Evolutionary conservation across 2,329 filamentous ascomycete genomes (phyloP).

Genomic region (Hypoxylon sp.): DNA sequence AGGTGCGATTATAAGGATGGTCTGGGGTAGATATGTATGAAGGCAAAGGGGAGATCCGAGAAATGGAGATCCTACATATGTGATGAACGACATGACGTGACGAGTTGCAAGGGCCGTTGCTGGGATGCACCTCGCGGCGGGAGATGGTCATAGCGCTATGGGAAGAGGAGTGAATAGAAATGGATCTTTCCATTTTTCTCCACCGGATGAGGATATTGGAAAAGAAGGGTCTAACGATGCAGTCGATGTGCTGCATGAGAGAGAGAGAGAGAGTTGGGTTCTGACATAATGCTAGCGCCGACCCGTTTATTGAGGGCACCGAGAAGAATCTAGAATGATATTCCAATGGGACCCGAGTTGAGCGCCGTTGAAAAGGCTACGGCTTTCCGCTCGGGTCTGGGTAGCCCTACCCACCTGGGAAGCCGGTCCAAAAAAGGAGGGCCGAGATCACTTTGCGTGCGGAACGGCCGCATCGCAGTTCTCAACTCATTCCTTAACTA

Average conservation of each 20-base stretch:
- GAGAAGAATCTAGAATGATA: constrained; percentile 16
- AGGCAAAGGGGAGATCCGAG: constrained; percentile 9
- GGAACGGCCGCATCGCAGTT: constrained; percentile 11
- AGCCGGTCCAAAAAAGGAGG: constrained; percentile 8
- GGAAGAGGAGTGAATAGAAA: constrained; percentile 12
- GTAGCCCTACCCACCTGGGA: constrained; percentile 7
- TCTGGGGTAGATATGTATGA: constrained; percentile 9
- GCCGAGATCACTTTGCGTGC: constrained; percentile 10
- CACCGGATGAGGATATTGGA: constrained; percentile 21
- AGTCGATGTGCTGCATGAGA: constrained; percentile 19
- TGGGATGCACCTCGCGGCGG: constrained; percentile 17
- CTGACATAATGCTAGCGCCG: constrained; percentile 19
- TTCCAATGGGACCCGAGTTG: constrained; percentile 16
- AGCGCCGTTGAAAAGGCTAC: constrained; percentile 3
- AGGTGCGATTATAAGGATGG: constrained; percentile 6
- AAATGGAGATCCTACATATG: constrained; percentile 26
- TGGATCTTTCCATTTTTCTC: constrained; percentile 22
- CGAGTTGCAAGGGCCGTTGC: constrained; percentile 16
- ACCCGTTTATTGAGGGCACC: constrained; percentile 25
- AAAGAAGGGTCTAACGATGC: too few species aligned
- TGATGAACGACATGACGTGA: constrained; percentile 19
- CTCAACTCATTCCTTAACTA: constrained; percentile 12
- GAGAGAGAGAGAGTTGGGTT: constrained; percentile 17
- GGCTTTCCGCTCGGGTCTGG: constrained; percentile 8
- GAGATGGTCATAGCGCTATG: constrained; percentile 26